Conservation (phyloP, 441 rosid genomes). For the Rhodomyrtus psidioides region DNA sequence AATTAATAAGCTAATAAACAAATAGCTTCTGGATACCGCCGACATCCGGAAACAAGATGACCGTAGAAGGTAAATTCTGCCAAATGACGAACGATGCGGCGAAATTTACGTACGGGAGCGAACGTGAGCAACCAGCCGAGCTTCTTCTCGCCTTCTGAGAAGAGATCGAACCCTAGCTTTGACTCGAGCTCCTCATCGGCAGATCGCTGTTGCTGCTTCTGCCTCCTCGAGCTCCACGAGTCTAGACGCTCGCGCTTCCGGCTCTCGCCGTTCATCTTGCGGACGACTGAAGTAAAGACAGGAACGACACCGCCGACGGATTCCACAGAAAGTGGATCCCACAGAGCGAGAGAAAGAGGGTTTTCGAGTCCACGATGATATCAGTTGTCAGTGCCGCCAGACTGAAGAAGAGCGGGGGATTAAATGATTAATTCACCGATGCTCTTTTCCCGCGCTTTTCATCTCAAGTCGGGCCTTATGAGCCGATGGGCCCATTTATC, state of each 20-base stretch:
- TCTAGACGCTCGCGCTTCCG: constrained; percentile 52
- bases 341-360: not conserved
- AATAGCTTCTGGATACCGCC: not conserved
- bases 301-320: not conserved
- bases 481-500: not conserved
- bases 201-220: constrained; percentile 48
- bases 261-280: constrained; percentile 25
- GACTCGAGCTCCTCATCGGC: constrained; percentile 86
- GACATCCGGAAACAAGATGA: not conserved
- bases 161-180: constrained; percentile 86
- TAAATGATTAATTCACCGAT: not conserved
- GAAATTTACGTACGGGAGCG: constrained; percentile 48
- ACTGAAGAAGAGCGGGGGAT: not conserved
- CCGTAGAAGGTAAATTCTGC: not conserved
- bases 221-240: constrained; percentile 51
- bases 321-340: not conserved
- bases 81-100: not conserved
- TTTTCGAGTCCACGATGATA: not conserved
- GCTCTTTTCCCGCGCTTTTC: not conserved
- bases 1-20: not conserved
- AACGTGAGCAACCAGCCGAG: constrained; percentile 94
- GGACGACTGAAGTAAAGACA: not conserved
- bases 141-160: constrained; percentile 87
- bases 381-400: not conserved
- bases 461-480: not conserved